Evolutionary conservation across 2,329 filamentous ascomycete species (phyloP), one percentile per base, ranked within the genome.

Genomic region (Epichloe sibirici): DNA sequence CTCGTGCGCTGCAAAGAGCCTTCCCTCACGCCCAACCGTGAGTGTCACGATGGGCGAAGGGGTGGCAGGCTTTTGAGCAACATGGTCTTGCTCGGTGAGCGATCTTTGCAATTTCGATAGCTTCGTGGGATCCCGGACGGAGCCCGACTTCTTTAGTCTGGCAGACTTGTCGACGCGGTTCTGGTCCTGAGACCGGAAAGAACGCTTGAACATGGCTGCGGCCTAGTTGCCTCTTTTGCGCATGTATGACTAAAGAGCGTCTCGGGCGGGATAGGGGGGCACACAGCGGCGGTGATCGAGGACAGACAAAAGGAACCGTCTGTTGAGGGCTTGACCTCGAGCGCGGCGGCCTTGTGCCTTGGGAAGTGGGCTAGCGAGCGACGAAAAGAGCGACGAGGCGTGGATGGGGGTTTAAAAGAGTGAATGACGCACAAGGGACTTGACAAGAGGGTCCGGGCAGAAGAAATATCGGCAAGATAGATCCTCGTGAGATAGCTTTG

Each of bases 1-100:
- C 77, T 96, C 88, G 72, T 96, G 90, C 65, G 90, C 90, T 63
- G 90, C 90, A 77, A 96, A 96, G 69, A 95, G 78, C 64, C 90
- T 86, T 67, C 86, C 85, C 65, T 95, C 90, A 62, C 74, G 74
- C 62, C 90, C 90, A 65, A 96, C 83, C 60, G 86, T 83, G 62
- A 96, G 76, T 55, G 90, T 95, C 71, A 95, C 78, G 70, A 95
- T 94, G 65, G 90, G 86, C 56, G 81, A 82, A 57, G 76, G 72
- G 46, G 71, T 61, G 23, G 63, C 60, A 48, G 57, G 51, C 46
- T 53, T 49, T 48, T 51, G 44, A 9, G 56, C 52, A 23, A 68
- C 68, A 57, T 68, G 63, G 58, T 71, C 68, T 58, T 76, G 70
- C 62, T 78, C 74, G 56, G 85, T 82, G 69, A 90, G 76, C 72